Base-by-base conservation (phyloP, 176 grass and related monocot genomes). In the Triticum monococcum region DNA sequence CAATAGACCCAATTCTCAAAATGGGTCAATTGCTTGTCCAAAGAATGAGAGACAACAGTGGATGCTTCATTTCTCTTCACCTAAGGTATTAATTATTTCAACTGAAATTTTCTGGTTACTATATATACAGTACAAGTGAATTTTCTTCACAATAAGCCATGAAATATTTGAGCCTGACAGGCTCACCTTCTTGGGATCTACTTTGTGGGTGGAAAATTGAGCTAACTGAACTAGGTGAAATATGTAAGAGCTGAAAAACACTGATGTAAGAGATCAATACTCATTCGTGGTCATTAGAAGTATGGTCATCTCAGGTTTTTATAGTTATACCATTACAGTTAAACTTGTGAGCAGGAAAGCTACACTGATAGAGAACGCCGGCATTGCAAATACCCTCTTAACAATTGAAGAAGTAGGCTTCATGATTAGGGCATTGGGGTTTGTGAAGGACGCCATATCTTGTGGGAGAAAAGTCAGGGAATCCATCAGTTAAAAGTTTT, bases 141-240 rank as follows among this genome's bases (percentile, higher is more conserved):
- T 11, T 41, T 41, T 41, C 2, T 41, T 41, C 40, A 41, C 40
- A 41, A 41, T 41, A 41, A 41, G 40, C 40, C 40, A 41, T 41
- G 40, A 41, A 85, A 97, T 91, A 86, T 97, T 97, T 90, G 95
- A 97, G 68, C 87, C 91, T 50, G 95, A 97, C 80, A 97, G 93
- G 95, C 92, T 97, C 32, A 91, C 95, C 57, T 97, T 95, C 85
- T 95, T 91, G 17, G 95, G 92, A 62, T 97, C 86, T 97, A 95
- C 82, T 97, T 91, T 61, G 92, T 91, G 48, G 95, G 95, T 86
- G 95, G 95, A 84, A 97, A 5, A 91, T 88, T 32, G 92, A 97
- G 75, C 91, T 85, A 84, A 91, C 45, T 33, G 95, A 97, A 82
- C 78, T 95, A 14, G 83, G 89, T 71, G 85, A 72, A 28, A 91